Conservation (phyloP, 257 asterid genomes). For the Rehmannia glutinosa region DNA sequence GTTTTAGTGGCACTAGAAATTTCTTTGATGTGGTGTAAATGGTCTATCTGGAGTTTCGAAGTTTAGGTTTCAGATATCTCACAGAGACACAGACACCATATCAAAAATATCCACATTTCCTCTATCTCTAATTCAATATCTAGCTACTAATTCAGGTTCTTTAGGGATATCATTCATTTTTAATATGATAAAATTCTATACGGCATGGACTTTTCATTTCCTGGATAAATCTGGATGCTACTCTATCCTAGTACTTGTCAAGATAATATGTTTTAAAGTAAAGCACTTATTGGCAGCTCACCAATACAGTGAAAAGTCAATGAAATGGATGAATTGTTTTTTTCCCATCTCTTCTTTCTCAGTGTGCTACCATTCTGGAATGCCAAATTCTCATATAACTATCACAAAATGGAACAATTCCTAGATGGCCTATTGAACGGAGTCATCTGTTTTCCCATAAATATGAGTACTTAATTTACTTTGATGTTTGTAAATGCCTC, state of each 20-base stretch:
- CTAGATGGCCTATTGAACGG: neutral
- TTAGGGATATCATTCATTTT: no score
- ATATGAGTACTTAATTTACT: neutral
- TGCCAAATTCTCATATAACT: no score
- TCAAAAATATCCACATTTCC: neutral
- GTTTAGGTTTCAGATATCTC: neutral
- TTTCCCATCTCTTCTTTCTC: no score
- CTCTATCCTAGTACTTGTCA: neutral
- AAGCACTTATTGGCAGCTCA: no score
- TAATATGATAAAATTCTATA: no score
- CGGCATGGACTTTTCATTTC: no score
- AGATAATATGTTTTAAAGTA: neutral
- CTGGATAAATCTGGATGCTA: neutral
- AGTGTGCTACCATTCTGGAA: no score
- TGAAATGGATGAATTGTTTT: neutral
- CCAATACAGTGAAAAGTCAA: no score
- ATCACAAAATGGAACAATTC: no score
- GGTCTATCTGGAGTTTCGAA: neutral
- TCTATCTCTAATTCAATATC: neutral
- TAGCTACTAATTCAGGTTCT: no score
- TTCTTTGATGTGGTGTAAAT: neutral
- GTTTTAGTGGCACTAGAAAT: neutral
- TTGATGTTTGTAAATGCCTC: neutral
- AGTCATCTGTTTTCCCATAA: neutral
- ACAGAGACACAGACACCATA: neutral